These are phyloP conservation scores for Pugionium dolabratum DNA, from an alignment of 345 rosid genomes.

Conservation along the genomic window DNA sequence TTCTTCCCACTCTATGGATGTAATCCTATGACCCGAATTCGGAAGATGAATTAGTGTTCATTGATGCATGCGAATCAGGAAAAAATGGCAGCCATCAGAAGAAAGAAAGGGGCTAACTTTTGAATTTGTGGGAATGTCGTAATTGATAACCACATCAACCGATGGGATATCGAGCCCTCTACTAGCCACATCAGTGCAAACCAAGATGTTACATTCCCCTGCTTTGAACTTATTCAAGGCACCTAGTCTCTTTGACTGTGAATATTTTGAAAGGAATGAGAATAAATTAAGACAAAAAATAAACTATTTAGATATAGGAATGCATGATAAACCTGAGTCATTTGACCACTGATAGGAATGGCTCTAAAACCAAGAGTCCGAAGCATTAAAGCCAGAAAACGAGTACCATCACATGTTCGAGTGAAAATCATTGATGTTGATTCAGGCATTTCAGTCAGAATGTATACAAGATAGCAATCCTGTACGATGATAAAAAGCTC, in stretches of 20 bases:
- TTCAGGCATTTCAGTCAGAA: constrained; percentile 70
- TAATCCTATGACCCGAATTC: constrained; percentile 59
- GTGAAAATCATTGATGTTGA: constrained; percentile 92
- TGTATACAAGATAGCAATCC: constrained; percentile 92
- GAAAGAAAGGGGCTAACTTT: constrained; percentile 28
- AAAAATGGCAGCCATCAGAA: too few relatives aligned
- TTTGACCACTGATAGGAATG: constrained; percentile 95
- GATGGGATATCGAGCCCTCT: constrained; percentile 98
- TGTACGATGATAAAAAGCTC: constrained; percentile 35
- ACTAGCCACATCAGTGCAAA: constrained; percentile 97
- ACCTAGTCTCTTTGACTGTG: constrained; percentile 90
- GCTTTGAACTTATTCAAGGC: constrained; percentile 93
- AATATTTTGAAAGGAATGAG: constrained; percentile 5
- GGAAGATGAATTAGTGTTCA: constrained; percentile 13
- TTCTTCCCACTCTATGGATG: constrained; percentile 86
- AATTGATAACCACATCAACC: constrained; percentile 94
- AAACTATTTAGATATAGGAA: not conserved
- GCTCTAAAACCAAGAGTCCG: constrained; percentile 89
- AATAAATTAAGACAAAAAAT: not conserved
- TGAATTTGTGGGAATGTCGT: constrained; percentile 73
- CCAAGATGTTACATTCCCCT: constrained; percentile 87
- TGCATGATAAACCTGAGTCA: constrained; percentile 68
- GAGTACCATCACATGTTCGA: constrained; percentile 91
- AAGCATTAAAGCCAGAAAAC: constrained; percentile 68
- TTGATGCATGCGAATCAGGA: constrained; percentile 2